Evolutionary conservation across 2,329 filamentous ascomycete species (phyloP).

Genomic region (Capronia epimyces): DNA sequence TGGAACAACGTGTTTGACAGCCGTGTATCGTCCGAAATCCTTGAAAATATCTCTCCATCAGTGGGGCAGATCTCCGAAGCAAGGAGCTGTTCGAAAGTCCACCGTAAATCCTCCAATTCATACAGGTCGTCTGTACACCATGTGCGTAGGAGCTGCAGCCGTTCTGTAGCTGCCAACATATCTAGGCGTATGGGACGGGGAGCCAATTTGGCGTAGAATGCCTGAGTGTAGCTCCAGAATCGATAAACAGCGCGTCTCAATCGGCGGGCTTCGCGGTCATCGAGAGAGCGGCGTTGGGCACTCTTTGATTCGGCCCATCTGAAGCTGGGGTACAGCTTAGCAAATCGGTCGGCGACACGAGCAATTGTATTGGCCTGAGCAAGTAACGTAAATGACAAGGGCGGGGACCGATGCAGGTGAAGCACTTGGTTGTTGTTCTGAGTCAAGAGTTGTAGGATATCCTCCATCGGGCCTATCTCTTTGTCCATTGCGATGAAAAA

Average conservation of each 20-base stretch:
- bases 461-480: constrained; percentile 54
- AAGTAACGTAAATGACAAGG: constrained; percentile 52
- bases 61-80: constrained; percentile 57
- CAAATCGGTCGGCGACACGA: constrained; percentile 53
- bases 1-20: constrained; percentile 2
- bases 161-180: constrained; percentile 45
- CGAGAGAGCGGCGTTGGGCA: constrained; percentile 51
- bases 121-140: constrained; percentile 52
- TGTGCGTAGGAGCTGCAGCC: constrained; percentile 54
- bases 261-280: constrained; percentile 44
- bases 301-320: constrained; percentile 56
- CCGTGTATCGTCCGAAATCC: constrained; percentile 16
- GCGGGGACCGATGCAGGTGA: constrained; percentile 49
- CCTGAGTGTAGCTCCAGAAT: constrained; percentile 55
- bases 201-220: constrained; percentile 52
- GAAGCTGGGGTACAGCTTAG: constrained; percentile 57
- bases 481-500: constrained; percentile 50
- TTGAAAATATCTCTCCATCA: constrained; percentile 44
- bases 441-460: constrained; percentile 56
- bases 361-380: constrained; percentile 52
- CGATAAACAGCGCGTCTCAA: constrained; percentile 56
- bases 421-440: constrained; percentile 56
- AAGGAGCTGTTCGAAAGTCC: constrained; percentile 52
- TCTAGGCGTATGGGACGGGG: constrained; percentile 48
- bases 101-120: constrained; percentile 55